Evolutionary conservation across 495 filamentous ascomycete species (phyloP), one percentile per base, ranked within the genome.

Genomic region (Hypoxylon subgilvum): DNA sequence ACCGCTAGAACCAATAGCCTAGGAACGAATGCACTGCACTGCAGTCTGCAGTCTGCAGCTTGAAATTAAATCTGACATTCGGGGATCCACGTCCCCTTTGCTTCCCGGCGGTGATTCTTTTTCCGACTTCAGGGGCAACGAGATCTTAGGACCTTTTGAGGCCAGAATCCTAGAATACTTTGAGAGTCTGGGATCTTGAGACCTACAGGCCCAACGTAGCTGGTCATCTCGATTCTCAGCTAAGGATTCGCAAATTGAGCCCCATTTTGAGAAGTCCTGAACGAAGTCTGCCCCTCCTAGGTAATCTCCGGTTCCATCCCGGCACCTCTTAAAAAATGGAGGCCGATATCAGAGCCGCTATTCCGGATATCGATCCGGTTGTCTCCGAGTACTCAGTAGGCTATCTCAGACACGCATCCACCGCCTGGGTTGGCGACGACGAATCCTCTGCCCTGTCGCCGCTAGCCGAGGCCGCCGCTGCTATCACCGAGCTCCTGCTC

Each of bases 301-400:
- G 34, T 56, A 51, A 57, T 51, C 31, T 56, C 52, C 58, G 50
- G 49, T 30, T 39, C 30, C 34, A 31, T 31, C 42, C 57, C 36
- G 14, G 7, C 40, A 32, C 48, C 27, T 25, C 42, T 42, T 3
- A 57, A 56, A 70, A 54, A 52, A 98, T 98, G 94, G 93, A 98
- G 75, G 80, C 88, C 62, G 89, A 97, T 80, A 89, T 98, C 67
- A 87, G 88, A 71, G 79, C 88, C 23, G 85, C 88, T 63, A 85
- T 98, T 52, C 93, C 94, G 41, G 86, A 88, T 58, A 87, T 96
- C 52, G 94, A 98, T 73, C 90, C 87, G 36, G 84, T 96, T 51
- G 78, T 98, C 45, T 90, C 91, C 30, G 90, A 95, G 70, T 98
- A 98, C 69, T 92, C 93, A 16, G 88, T 91, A 58, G 95, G 94